phyloP scores from a whole-genome alignment of 495 filamentous ascomycete genomes.

The Viridothelium virens region DNA sequence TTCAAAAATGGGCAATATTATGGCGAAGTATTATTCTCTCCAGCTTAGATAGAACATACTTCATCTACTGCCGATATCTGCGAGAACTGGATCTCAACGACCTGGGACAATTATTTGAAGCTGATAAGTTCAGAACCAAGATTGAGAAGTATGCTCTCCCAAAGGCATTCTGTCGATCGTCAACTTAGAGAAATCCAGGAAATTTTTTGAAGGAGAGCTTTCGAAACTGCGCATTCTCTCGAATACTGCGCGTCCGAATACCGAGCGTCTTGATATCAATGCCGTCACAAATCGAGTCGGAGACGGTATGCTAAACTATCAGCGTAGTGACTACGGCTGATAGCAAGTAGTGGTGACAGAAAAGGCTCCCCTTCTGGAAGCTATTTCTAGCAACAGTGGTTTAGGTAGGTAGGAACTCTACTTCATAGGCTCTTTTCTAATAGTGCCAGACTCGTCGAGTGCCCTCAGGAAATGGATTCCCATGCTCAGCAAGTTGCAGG shows the following conservation, averaged over 20 bases:
- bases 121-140: constrained; percentile 38
- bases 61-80: constrained; percentile 64
- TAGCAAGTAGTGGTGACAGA: constrained; percentile 39
- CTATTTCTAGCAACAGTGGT: constrained; percentile 17
- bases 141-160: constrained; percentile 34
- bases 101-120: constrained; percentile 45
- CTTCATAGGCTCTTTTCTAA: constrained; percentile 27
- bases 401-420: constrained; percentile 27
- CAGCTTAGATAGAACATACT: constrained; percentile 52
- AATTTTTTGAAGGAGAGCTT: constrained; percentile 33
- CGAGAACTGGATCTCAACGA: constrained; percentile 54
- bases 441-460: constrained; percentile 33
- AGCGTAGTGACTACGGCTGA: constrained; percentile 8
- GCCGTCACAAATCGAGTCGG: constrained; percentile 37
- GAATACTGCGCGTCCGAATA: not conserved
- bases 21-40: constrained; percentile 68
- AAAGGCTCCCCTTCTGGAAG: constrained; percentile 46
- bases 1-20: constrained; percentile 50
- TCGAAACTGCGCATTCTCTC: constrained; percentile 24
- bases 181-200: constrained; percentile 7
- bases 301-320: constrained; percentile 30
- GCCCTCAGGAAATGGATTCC: constrained; percentile 43
- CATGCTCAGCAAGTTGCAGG: constrained; percentile 39
- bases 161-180: constrained; percentile 12
- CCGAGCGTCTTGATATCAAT: constrained; percentile 16